Evolutionary conservation across 2,329 filamentous ascomycete species (phyloP), one percentile per base, ranked within the genome.

Genomic region (Escovopsis sp.): DNA sequence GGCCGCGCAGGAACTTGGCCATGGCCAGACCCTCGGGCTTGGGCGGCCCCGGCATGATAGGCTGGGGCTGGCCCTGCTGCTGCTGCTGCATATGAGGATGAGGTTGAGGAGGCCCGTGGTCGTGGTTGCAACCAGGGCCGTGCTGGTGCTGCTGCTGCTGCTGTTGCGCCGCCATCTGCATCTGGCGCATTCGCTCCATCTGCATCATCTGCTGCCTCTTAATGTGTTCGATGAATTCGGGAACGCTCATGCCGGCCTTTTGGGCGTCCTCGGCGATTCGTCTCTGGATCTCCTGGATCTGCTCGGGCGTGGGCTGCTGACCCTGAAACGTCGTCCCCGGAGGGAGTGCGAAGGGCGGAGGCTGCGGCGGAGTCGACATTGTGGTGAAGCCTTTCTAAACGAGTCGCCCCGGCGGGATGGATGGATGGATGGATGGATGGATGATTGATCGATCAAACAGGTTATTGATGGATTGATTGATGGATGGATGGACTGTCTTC

Each of bases 1-100:
- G 88, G 44, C 73, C 63, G 51, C 79, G 79, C 45, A 98, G 67
- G 64, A 94, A 98, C 55, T 85, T 81, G 50, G 91, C 93, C 42
- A 98, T 74, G 8, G 88, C 87, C 37, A 96, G 65, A 15, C 87
- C 88, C 55, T 87, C 79, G 33, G 89, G 89, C 53, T 94, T 91
- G 5, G 89, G 85, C 20, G 89, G 85, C 1, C 83, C 83, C 4
- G 81, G 81, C 14, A 72, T 68, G 47, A 88, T 84, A 32, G 81
- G 79, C 54, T 83, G 77, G 16, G 70, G 65, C 53, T 77, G 71
- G 39, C 68, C 67, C 50, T 66, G 65, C 31, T 47, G 55, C 48
- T 45, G 47, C 40, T 55, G 51, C 39, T 56, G 57, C 40, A 54
- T 56, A 16, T 54, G 61, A 29, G 55, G 52, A 37, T 58, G 58